Base-by-base conservation (phyloP, 2,329 filamentous ascomycete species). In the Aspergillus sp. region DNA sequence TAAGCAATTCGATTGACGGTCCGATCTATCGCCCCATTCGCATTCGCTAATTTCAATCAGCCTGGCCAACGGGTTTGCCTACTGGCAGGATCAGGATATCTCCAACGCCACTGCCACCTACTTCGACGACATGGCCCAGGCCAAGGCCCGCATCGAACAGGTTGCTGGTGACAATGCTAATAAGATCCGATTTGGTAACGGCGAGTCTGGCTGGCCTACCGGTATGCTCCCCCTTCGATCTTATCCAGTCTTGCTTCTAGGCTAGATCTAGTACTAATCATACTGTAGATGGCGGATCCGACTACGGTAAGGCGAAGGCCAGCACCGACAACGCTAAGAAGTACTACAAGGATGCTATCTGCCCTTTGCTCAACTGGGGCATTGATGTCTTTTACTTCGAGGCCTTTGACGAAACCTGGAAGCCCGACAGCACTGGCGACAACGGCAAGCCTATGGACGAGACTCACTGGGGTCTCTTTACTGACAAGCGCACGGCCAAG, bases 361-460 rank as follows among this genome's bases (percentile, higher is more conserved):
- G 88, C 72, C 82, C 81, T 52, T 81, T 88, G 68, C 75, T 89
- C 37, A 79, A 79, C 62, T 89, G 85, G 84, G 85, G 85, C 59
- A 80, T 86, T 62, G 88, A 89, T 66, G 83, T 86, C 55, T 90
- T 90, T 77, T 88, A 84, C 76, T 90, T 90, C 65, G 87, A 90
- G 79, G 87, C 87, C 44, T 89, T 88, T 65, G 87, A 90, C 66
- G 88, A 90, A 82, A 78, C 82, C 58, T 89, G 86, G 85, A 90
- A 90, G 83, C 86, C 87, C 54, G 72, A 79, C 45, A 83, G 81
- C 63, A 74, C 82, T 60, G 87, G 88, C 66, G 82, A 88, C 69
- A 84, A 87, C 67, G 87, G 87, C 62, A 73, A 82, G 63, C 73
- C 77, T 11, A 82, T 80, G 48, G 83, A 87, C 66, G 87, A 90